Conservation (phyloP, 352 stramenopile species). For the Plasmopara halstedii region DNA sequence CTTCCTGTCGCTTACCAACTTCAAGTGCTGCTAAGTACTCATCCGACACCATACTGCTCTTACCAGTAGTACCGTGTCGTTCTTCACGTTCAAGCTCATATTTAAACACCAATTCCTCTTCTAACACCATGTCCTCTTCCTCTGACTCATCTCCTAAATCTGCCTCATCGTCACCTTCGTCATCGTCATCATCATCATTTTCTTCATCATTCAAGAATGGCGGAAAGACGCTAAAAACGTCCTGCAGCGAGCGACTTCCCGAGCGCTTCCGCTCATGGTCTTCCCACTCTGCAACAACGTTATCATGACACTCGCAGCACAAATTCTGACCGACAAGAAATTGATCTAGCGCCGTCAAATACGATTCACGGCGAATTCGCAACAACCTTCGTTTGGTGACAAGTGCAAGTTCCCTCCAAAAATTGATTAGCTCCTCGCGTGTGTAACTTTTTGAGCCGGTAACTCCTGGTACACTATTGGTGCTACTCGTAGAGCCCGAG, state of each 20-base stretch:
- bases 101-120: slow-evolving; percentile 63
- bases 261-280: slow-evolving; percentile 62
- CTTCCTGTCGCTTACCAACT: slow-evolving; percentile 56
- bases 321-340: slow-evolving; percentile 72
- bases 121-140: slow-evolving; percentile 39
- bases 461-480: slow-evolving; percentile 17
- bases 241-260: slow-evolving; percentile 57
- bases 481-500: slow-evolving; percentile 21
- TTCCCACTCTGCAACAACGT: slow-evolving; percentile 76
- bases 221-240: slow-evolving; percentile 71
- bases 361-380: slow-evolving; percentile 64
- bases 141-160: slow-evolving; percentile 35
- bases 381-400: slow-evolving; percentile 59
- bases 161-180: slow-evolving; percentile 40
- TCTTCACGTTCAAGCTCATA: slow-evolving; percentile 58
- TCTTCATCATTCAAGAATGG: slow-evolving; percentile 67
- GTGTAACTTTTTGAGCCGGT: slow-evolving; percentile 47
- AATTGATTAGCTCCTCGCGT: slow-evolving; percentile 71
- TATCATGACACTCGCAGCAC: slow-evolving; percentile 80
- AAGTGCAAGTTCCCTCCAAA: slow-evolving; percentile 64
- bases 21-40: slow-evolving; percentile 59
- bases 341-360: slow-evolving; percentile 58
- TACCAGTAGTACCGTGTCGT: slow-evolving; percentile 10
- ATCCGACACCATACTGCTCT: slow-evolving; percentile 40
- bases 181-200: slow-evolving; percentile 51